Evolutionary conservation across 2,329 filamentous ascomycete species (phyloP).

Genomic region (Arthrobotrys musiformis): DNA sequence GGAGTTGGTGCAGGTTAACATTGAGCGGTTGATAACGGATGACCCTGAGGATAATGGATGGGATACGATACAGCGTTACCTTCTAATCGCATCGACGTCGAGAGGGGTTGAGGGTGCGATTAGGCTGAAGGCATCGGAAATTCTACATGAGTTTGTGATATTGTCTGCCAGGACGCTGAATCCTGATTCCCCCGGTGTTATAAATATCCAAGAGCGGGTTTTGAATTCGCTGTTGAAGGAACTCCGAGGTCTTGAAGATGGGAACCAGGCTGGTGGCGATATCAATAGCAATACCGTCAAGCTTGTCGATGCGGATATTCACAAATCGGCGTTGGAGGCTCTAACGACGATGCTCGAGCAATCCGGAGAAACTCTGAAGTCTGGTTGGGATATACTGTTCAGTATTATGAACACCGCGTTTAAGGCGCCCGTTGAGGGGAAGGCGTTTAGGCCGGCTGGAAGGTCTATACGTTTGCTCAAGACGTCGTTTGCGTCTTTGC

Average conservation of each 20-base stretch:
- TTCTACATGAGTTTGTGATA: constrained; percentile 65
- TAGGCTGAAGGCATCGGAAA: constrained; percentile 66
- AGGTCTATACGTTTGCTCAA: constrained; percentile 66
- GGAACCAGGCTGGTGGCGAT: constrained; percentile 75
- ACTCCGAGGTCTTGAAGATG: constrained; percentile 67
- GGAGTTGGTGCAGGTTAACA: constrained; percentile 78
- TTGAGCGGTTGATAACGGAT: constrained; percentile 77
- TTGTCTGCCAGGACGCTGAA: constrained; percentile 63
- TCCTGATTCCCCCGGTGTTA: constrained; percentile 62
- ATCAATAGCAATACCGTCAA: constrained; percentile 39
- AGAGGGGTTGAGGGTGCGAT: constrained; percentile 63
- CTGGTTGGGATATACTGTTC: constrained; percentile 87
- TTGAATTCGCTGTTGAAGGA: constrained; percentile 62
- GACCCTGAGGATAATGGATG: constrained; percentile 78
- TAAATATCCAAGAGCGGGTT: constrained; percentile 62
- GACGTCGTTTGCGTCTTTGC: constrained; percentile 86
- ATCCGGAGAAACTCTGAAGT: constrained; percentile 82
- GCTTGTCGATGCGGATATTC: constrained; percentile 77
- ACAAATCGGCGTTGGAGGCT: constrained; percentile 80
- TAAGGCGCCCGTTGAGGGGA: constrained; percentile 60
- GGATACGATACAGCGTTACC: constrained; percentile 71
- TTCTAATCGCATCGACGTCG: constrained; percentile 66
- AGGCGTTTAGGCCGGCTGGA: constrained; percentile 31
- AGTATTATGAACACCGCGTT: constrained; percentile 87
- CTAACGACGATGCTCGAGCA: constrained; percentile 85